Percentiles rank a stretch among this genome's conserved stretches.
These are phyloP conservation scores for Amaranthus cruentus DNA, from an alignment of 148 eudicot genomes.

Conservation along the genomic window DNA sequence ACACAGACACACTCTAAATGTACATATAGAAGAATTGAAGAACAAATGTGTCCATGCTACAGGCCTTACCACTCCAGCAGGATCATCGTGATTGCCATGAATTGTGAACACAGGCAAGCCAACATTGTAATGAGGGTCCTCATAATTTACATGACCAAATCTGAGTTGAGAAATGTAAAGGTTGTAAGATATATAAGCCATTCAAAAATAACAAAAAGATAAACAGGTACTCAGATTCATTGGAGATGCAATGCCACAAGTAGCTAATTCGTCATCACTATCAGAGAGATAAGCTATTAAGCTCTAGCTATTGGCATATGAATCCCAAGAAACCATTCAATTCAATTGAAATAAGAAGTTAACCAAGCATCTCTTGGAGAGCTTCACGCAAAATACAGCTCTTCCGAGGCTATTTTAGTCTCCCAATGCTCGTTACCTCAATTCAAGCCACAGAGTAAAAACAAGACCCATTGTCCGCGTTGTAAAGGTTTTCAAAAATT, in stretches of 20 bases:
- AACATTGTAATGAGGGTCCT: conserved; percentile 98
- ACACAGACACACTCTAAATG: neutral
- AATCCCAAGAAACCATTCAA: neutral
- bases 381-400: neutral
- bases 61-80: conserved; percentile 96
- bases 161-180: conserved; percentile 26
- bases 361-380: neutral
- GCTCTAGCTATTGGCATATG: neutral
- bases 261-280: neutral
- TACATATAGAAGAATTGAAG: neutral
- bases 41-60: neutral
- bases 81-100: conserved; percentile 99
- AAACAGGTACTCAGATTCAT: neutral
- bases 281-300: neutral
- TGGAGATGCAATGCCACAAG: neutral
- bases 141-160: conserved; percentile 98
- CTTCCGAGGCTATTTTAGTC: neutral
- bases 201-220: neutral
- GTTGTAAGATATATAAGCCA: neutral
- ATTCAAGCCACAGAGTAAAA: neutral
- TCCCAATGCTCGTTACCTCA: neutral
- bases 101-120: conserved; percentile 99
- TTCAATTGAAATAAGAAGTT: conserved; percentile 10
- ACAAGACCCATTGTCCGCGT: too few species aligned
- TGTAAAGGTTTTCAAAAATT: too few species aligned